Conservation (phyloP, 768 basidiomycete species). For the Punctularia strigosozonata region DNA sequence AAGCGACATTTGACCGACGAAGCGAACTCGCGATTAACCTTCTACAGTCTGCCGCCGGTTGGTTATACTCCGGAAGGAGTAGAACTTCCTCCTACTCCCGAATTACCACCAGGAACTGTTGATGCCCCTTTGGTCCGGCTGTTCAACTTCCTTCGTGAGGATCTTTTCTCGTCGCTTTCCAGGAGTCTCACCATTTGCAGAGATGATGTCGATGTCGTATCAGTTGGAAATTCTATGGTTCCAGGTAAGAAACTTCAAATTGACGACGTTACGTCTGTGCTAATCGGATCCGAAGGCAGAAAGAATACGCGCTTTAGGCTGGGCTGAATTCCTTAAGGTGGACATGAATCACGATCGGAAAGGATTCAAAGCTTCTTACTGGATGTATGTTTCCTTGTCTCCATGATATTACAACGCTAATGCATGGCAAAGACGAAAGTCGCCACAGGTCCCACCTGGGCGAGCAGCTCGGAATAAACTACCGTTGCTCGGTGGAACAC, state of each 20-base stretch:
- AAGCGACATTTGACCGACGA: constrained; percentile 63
- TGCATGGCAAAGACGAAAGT: constrained; percentile 23
- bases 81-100: constrained; percentile 30
- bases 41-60: constrained; percentile 37
- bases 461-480: constrained; percentile 27
- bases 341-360: constrained; percentile 60
- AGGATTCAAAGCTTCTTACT: constrained; percentile 67
- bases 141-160: constrained; percentile 83
- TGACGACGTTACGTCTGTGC: neutral
- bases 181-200: constrained; percentile 24
- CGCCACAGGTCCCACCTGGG: constrained; percentile 17
- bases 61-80: constrained; percentile 23
- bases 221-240: constrained; percentile 85
- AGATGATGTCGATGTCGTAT: constrained; percentile 87
- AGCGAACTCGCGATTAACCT: constrained; percentile 55
- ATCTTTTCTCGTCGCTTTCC: neutral
- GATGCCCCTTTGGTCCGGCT: constrained; percentile 80
- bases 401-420: constrained; percentile 3
- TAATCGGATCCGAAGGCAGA: constrained; percentile 32
- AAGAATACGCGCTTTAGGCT: constrained; percentile 75
- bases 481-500: constrained; percentile 55
- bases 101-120: constrained; percentile 47
- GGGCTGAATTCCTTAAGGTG: constrained; percentile 66
- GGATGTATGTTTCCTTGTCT: constrained; percentile 45
- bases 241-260: constrained; percentile 29